Evolutionary conservation across 192 early-diverging fungal genomes (phyloP), one percentile per base, ranked within the genome.

Genomic region (Dispira parvispora): DNA sequence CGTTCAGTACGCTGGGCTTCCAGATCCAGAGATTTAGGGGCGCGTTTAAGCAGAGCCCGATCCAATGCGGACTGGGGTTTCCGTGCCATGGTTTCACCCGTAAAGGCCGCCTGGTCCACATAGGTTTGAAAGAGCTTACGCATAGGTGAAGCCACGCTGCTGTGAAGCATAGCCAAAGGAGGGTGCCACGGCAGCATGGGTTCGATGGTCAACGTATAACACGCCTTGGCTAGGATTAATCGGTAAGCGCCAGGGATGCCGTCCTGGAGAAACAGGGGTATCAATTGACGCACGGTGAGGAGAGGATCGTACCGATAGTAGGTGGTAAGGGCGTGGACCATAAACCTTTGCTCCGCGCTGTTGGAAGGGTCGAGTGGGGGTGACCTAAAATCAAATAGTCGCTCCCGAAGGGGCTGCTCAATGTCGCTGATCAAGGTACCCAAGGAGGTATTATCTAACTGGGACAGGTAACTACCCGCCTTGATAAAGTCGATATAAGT

Each of bases 401-500:
- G 79, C 32, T 84, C 81, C 76, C 80, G 23, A 5, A 52, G 3
- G 25, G 16, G 43, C 23, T 4, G 25, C 66, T 91, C 89, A 50
- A 91, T 75, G 50, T 86, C 79, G 5, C 82, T 76, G 8, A 88
- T 82, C 27, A 90, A 67, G 23, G 80, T 66, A 21, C 83, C 70
- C 11, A 87, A 70, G 1, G 82, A 78, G 0, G 80, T 80, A 8
- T 76, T 76, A 44, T 86, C 85, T 20, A 72, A 73, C 50, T 78
- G 80, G 6, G 75, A 69, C 8, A 88, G 74, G 63, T 84, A 88
- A 0, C 86, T 82, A 12, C 78, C 78, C 3, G 86, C 87, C 53
- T 84, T 84, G 58, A 79, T 85, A 18, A 91, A 67, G 46, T 90
- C 88, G 8, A 89, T 82, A 57, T 81, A 87, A 66, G 86, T 88